Percentiles rank a stretch among this genome's conserved stretches.
Conservation (phyloP, 176 grass and related monocot genomes). For the Urochloa ruziziensis region DNA sequence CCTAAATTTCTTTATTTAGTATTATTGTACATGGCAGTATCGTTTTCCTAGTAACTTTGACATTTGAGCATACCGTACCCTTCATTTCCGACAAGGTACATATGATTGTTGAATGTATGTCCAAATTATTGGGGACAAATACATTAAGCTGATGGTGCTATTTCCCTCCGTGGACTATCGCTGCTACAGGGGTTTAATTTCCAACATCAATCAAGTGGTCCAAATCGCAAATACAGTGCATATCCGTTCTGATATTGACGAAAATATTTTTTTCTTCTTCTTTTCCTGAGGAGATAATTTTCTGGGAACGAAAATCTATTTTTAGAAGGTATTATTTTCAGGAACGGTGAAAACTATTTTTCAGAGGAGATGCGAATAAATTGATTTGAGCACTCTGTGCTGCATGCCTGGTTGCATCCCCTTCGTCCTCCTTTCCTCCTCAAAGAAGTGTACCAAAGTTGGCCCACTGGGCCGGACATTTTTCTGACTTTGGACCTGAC, state of each 20-base stretch:
- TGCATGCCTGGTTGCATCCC: no score
- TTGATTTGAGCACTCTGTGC: no score
- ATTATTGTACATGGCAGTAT: no score
- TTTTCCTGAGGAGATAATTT: not conserved
- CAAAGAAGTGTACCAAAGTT: not conserved
- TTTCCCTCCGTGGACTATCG: not conserved
- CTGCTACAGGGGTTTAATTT: not conserved
- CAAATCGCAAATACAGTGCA: not conserved
- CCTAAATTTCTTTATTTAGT: no score
- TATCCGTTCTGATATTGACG: not conserved
- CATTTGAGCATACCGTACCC: not conserved
- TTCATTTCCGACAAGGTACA: not conserved
- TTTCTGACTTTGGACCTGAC: not conserved
- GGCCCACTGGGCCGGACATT: not conserved
- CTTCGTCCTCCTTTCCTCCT: no score
- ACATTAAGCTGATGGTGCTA: not conserved
- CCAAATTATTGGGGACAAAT: not conserved
- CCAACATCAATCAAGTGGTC: slow-evolving; percentile 17
- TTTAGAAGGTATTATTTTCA: not conserved
- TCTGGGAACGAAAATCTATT: not conserved
- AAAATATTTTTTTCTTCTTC: not conserved
- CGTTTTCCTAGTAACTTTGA: not conserved
- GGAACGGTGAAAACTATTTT: not conserved
- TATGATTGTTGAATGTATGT: not conserved
- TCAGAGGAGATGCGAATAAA: not conserved